phyloP scores from a whole-genome alignment of 2,329 filamentous ascomycete species.

The Trichoderma sp. region DNA sequence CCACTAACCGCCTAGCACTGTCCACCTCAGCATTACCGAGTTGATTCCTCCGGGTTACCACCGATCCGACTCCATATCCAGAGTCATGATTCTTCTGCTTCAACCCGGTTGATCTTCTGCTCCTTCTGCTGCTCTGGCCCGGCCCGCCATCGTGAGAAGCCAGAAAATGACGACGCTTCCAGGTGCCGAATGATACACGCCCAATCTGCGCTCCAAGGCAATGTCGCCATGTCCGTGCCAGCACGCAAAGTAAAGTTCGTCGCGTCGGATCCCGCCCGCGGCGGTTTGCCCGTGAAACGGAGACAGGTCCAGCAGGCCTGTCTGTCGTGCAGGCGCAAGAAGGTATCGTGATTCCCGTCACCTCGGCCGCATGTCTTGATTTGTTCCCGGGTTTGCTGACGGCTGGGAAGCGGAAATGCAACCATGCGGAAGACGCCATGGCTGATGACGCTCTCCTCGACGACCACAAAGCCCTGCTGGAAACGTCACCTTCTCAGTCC shows the following conservation, averaged over 20 bases:
- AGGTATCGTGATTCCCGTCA: slow-evolving; percentile 36
- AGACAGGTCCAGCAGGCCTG: slow-evolving; percentile 60
- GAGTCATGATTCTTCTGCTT: not conserved
- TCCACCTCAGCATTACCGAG: not conserved
- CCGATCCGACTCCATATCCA: not conserved
- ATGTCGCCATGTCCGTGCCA: slow-evolving; percentile 26
- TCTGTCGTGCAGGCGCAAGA: slow-evolving; percentile 51
- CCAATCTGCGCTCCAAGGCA: not conserved
- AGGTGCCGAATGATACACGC: not conserved
- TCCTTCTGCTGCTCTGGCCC: not conserved
- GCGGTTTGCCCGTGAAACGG: slow-evolving; percentile 55
- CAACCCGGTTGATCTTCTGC: not conserved
- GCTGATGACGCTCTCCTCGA: slow-evolving; percentile 30
- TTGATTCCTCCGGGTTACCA: not conserved
- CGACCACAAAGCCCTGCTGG: slow-evolving; percentile 25
- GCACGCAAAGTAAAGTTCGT: slow-evolving; percentile 51
- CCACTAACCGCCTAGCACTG: not conserved
- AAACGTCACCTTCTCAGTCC: slow-evolving; percentile 31
- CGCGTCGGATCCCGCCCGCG: slow-evolving; percentile 47
- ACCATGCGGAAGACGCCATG: slow-evolving; percentile 38
- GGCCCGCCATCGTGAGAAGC: not conserved
- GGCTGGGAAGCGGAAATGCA: slow-evolving; percentile 40
- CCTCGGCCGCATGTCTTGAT: not conserved
- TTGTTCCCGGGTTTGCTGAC: not conserved
- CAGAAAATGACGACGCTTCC: slow-evolving; percentile 9